Base-by-base conservation (phyloP, 495 filamentous ascomycete genomes). In the Chaetomium fimeti region DNA sequence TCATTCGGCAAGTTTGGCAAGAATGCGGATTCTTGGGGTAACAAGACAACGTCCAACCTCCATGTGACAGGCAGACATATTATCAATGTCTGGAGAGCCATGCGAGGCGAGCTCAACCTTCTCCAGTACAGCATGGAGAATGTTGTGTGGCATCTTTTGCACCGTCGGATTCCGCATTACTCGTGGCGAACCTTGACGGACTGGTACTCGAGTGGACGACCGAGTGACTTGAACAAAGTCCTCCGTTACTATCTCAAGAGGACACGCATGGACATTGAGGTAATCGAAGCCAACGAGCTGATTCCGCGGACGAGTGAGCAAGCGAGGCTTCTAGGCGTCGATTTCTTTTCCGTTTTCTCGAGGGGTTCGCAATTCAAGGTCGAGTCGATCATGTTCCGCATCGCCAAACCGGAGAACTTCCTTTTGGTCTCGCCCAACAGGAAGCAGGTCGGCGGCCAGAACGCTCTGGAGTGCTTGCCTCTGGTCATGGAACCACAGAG, bases 401-500 rank as follows among this genome's bases (percentile, higher is more conserved):
- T 98, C 67, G 95, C 93, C 52, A 98, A 98, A 73, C 91, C 94
- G 0, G 94, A 98, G 74, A 96, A 94, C 67, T 96, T 95, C 72
- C 72, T 98, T 22, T 81, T 98, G 5, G 83, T 95, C 27, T 97
- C 92, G 7, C 94, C 94, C 1, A 93, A 89, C 69, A 83, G 85
- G 61, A 94, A 91, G 75, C 95, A 98, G 69, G 92, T 98, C 27
- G 93, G 92, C 5, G 84, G 87, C 36, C 95, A 98, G 71, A 98
- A 98, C 69, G 94, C 94, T 15, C 81, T 97, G 25, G 94, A 98
- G 74, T 98, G 94, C 64, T 81, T 97, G 27, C 95, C 94, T 7
- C 79, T 98, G 56, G 95, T 98, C 40, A 97, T 98, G 94, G 94
- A 98, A 70, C 94, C 94, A 2, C 92, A 94, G 72, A 97, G 93